Base-by-base conservation (phyloP, 805 yeast genomes). In the Zygosaccharomyces bailii region DNA sequence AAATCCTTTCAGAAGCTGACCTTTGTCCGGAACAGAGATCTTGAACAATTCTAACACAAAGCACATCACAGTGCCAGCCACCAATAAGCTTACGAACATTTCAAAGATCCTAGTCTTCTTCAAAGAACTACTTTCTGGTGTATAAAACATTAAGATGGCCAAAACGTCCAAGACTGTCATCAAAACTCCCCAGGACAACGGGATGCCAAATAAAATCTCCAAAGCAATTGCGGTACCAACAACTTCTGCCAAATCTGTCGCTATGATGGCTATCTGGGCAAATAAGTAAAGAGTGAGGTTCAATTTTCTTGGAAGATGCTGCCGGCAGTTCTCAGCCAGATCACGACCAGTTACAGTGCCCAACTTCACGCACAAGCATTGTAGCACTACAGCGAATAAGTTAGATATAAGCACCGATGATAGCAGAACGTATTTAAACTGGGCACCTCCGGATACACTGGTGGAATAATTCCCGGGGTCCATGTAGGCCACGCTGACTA, bases 381-480 rank as follows among this genome's bases (percentile, higher is more conserved):
- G 99, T 38, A 93, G 71, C 44, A 87, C 76, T 3, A 89, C 84
- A 2, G 98, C 98, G 65, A 91, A 77, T 25, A 90, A 66, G 57
- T 90, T 91, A 4, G 96, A 84, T 20, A 90, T 63, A 34, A 89
- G 71, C n/a, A 93, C 75, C 13, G 89, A 79, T 62, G 88, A 89
- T 20, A 91, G 66, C 36, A 90, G 70, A 47, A 84, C 79, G 61
- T 82, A 91, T 58, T 84, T 79, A 62, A 83, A 86, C 34, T 85
- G 83, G 5, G 96, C 85, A 21, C 96, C 96, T 2, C 95, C 93
- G 2, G 93, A 84, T 11, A 91, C 96, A 32, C 93, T 93, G 1
- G 97, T 87, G 9, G 96, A 85, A 66, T 91, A 91, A 65, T 93
- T 91, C 2, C 99, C 99, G 0, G 99, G 98, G 59, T 91, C 98